Base-by-base conservation (phyloP, 768 basidiomycete genomes). In the Leucocoprinus birnbaumii region DNA sequence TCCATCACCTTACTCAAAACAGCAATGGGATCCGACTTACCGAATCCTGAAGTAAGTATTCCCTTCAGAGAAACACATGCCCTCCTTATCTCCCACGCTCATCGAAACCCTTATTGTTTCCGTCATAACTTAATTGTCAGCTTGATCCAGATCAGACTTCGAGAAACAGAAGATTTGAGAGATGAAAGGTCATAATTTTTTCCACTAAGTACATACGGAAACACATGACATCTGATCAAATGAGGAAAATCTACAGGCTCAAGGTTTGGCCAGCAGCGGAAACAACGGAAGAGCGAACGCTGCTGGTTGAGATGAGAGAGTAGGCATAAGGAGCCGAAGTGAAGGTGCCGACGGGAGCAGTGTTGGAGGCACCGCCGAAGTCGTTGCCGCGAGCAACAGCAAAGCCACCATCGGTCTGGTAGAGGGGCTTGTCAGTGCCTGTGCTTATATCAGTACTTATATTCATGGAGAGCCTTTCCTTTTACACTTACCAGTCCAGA, bases 371-470 rank as follows among this genome's bases (percentile, higher is more conserved):
- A 43, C 67, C 67, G 10, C 65, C 65, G 27, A 67, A 65, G 57
- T 67, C 66, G 41, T 67, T 67, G 13, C 72, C 74, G 31, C 51
- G 62, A 22, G 72, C 72, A 34, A 74, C 73, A 48, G 73, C 75
- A 48, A 66, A 78, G 9, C 76, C 76, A 3, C 55, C 69, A 49
- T 75, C 71, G 46, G 74, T 76, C 13, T 68, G 59, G 62, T 74
- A 77, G 46, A 77, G 53, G 16, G 75, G 71, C 64, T 76, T 70
- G 58, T 67, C 61, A 37, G 69, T 69, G 44, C 69, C 54, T 55
- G 24, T 13, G 40, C 10, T 35, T 26, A 38, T 13, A 10, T 38
- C 4, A 13, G 16, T 38, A n/a, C 16, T 13, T 5, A 6, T n/a
- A 38, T 38, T 14, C 38, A n/a, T 7, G 34, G 34, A 14, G n/a